phyloP scores from a whole-genome alignment of 768 basidiomycete genomes.

The Leccinum disarticulatum region DNA sequence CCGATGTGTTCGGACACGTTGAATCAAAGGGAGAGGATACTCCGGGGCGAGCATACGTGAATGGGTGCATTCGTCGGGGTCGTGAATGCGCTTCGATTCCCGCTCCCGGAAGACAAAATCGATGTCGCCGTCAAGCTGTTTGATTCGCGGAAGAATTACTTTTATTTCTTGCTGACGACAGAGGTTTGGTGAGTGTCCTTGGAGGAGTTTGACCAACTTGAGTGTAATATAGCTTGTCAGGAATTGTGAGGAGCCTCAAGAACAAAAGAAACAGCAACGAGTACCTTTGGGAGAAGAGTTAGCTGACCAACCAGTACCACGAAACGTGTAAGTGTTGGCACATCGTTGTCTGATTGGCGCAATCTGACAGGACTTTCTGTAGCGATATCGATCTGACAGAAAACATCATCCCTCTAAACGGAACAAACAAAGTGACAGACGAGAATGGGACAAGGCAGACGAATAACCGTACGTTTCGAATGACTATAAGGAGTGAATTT shows the following conservation, averaged over 20 bases:
- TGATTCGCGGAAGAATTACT: conserved; percentile 1
- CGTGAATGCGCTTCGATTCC: neutral
- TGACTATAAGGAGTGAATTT: too few relatives aligned
- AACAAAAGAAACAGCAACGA: neutral
- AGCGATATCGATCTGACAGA: too few relatives aligned
- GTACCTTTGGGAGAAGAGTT: neutral
- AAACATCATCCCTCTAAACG: too few relatives aligned
- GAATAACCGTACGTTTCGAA: neutral
- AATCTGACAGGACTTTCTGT: too few relatives aligned
- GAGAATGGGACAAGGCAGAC: too few relatives aligned
- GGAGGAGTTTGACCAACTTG: neutral
- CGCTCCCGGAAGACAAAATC: conserved; percentile 6
- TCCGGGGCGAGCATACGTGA: neutral
- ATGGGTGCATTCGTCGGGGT: neutral
- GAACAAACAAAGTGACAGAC: too few relatives aligned
- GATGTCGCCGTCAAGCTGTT: conserved; percentile 6
- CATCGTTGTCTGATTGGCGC: too few relatives aligned
- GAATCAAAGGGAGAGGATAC: conserved; percentile 8
- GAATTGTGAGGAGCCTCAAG: conserved; percentile 6
- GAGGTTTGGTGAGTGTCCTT: conserved; percentile 8
- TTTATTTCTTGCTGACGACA: conserved; percentile 11
- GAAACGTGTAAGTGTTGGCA: neutral
- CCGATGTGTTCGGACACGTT: conserved; percentile 7
- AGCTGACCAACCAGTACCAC: neutral
- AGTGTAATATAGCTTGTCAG: neutral